These are phyloP conservation scores for Leccinum olivaceoglutinosum DNA, from an alignment of 1,284 basidiomycete species.

Conservation along the genomic window DNA sequence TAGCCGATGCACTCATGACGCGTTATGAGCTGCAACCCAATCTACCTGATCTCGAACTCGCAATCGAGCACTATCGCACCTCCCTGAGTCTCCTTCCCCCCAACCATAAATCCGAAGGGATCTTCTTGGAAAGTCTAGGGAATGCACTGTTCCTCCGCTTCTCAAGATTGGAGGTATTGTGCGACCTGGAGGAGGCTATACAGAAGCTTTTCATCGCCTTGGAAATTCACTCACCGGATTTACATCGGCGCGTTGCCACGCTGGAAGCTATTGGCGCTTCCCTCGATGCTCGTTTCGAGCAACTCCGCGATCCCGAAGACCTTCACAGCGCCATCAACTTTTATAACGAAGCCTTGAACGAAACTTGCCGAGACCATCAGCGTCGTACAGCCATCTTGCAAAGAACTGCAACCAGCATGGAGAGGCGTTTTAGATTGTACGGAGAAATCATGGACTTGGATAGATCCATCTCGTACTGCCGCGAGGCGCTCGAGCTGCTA, in stretches of 20 bases:
- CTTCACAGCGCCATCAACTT: constrained; percentile 21
- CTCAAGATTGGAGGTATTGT: constrained; percentile 10
- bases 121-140: constrained; percentile 23
- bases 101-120: constrained; percentile 12
- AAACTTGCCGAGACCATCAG: constrained; percentile 13
- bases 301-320: constrained; percentile 20
- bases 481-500: constrained; percentile 23
- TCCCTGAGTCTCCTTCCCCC: constrained; percentile 19
- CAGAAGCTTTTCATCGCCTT: constrained; percentile 23
- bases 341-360: constrained; percentile 22
- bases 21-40: constrained; percentile 24
- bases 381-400: constrained; percentile 17
- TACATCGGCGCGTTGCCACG: constrained; percentile 11
- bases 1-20: constrained; percentile 26
- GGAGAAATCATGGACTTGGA: constrained; percentile 17
- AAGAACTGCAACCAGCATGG: constrained; percentile 14
- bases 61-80: constrained; percentile 24
- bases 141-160: constrained; percentile 25
- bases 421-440: constrained; percentile 22
- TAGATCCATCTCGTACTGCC: constrained; percentile 21
- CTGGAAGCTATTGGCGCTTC: constrained; percentile 22
- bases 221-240: constrained; percentile 12
- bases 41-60: constrained; percentile 29
- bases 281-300: constrained; percentile 24
- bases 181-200: constrained; percentile 28